Base-by-base conservation (phyloP, 2,329 filamentous ascomycete species). In the Elsinoe necatrix region DNA sequence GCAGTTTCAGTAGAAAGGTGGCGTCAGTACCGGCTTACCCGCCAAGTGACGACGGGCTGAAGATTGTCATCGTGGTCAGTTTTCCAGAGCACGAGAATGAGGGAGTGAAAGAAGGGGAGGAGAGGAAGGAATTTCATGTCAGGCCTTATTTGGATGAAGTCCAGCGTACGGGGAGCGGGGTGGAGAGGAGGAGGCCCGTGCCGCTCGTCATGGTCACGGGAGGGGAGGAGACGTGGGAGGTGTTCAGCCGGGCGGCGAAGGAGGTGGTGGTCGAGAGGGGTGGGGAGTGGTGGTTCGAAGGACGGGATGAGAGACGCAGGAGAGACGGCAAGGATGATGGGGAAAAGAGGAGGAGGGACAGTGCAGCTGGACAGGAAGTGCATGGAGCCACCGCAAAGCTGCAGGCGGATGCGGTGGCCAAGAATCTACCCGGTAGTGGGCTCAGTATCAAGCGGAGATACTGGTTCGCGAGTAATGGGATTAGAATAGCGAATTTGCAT, bases 171-270 rank as follows among this genome's bases (percentile, higher is more conserved):
- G 82, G 84, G 0, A 79, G 77, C 2, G 89, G 90, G 0, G 74
- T 90, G 54, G 77, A 79, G 55, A 75, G 90, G 9, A 80, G 83
- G 41, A 78, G 90, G 64, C 85, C 84, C 1, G 85, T 97, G 35
- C 82, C 87, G 11, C 83, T 96, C 80, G 78, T 95, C 37, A 87
- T 97, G 80, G 80, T 95, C 18, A 82, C 82, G 0, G 89, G 87
- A 0, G 85, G 84, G 0, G 77, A 83, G 8, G 76, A 79, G 57
- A 81, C 81, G 9, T 86, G 89, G 63, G 77, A 79, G 25, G 71
- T 84, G 57, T 75, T 96, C 29, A 75, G 72, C 41, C 72, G 74
- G 43, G 83, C 86, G n/a, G 77, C 75, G 56, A 58, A 41, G 4
- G 63, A 57, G n/a, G 25, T 61, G 4, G 67, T 63, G 11, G 23